These are phyloP conservation scores for Pholiota adiposa DNA, from an alignment of 1,284 basidiomycete genomes.

Conservation along the genomic window DNA sequence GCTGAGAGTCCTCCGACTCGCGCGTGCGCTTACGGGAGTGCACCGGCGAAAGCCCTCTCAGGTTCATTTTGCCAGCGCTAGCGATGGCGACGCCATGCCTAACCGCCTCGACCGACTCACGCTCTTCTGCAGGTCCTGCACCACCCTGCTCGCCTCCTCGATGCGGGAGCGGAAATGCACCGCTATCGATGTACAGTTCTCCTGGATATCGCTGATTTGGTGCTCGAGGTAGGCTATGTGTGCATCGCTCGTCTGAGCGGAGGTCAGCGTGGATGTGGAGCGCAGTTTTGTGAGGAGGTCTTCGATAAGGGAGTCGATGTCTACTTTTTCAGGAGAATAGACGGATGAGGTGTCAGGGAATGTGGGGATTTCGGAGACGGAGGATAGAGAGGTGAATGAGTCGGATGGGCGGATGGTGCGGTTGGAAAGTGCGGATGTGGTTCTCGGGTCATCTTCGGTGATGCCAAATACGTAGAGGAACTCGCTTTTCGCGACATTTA, in stretches of 20 bases:
- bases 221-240: constrained; percentile 48
- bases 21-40: constrained; percentile 39
- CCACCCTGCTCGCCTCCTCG: constrained; percentile 51
- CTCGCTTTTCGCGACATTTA: constrained; percentile 67
- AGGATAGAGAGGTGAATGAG: constrained; percentile 48
- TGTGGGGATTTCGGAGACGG: constrained; percentile 38
- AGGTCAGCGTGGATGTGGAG: constrained; percentile 42
- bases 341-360: constrained; percentile 30
- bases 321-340: constrained; percentile 40
- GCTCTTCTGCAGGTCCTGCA: constrained; percentile 48
- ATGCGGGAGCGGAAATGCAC: constrained; percentile 53
- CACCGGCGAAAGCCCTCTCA: constrained; percentile 38
- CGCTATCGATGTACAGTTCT: constrained; percentile 48
- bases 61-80: constrained; percentile 43
- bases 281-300: constrained; percentile 59
- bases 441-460: constrained; percentile 49
- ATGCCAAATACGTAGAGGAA: constrained; percentile 64
- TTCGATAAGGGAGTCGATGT: constrained; percentile 47
- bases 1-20: constrained; percentile 61
- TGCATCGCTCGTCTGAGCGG: constrained; percentile 38
- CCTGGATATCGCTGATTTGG: constrained; percentile 49
- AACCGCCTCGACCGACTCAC: constrained; percentile 42
- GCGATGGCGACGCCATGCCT: constrained; percentile 47
- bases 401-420: constrained; percentile 56
- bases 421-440: constrained; percentile 57